Base-by-base conservation (phyloP, 257 asterid genomes). In the Solanum chaucha region DNA sequence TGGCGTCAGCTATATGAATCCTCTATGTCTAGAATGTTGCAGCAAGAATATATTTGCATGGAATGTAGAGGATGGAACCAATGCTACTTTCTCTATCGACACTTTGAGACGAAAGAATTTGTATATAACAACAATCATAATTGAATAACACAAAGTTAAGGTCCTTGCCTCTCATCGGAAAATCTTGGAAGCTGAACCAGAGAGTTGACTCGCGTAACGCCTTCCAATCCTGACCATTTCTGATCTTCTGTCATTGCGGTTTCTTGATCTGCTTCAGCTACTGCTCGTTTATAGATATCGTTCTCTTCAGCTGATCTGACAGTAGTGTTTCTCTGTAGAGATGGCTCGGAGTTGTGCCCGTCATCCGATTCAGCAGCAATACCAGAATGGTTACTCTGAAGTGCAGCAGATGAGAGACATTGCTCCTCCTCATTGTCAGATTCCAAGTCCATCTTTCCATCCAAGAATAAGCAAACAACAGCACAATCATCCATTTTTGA, bases 401-500 rank as follows among this genome's bases (percentile, higher is more conserved):
- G 84, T 24, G 98, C 93, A 6, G 95, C 96, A 5, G 98, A 96
- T 7, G 98, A 92, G 87, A 92, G 92, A 24, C 94, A 91, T 73
- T 94, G 98, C 70, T 94, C 98, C 20, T 95, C 98, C 20, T 95
- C 99, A 1, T 91, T 91, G 70, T 97, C 99, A 8, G 99, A 94
- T 89, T 96, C 99, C 1, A 94, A 78, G 77, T 95, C 98, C 97
- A 97, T 97, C 83, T 97, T 95, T 89, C 98, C 94, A 13, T 95
- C 99, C 55, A 97, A 70, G 78, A 94, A 97, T 84, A 95, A 87
- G 93, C 99, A 95, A 41, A 97, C 98, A 2, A 97, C 99, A 1
- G 99, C 99, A 86, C 99, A 97, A 83, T 97, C 99, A 19, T 97
- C 99, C 98, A 95, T 97, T 90, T 93, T 97, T 9, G 99, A 95